Percentiles rank a stretch among this genome's conserved stretches.
phyloP scores from a whole-genome alignment of 345 rosid species.

The Lepidium aucheri region DNA sequence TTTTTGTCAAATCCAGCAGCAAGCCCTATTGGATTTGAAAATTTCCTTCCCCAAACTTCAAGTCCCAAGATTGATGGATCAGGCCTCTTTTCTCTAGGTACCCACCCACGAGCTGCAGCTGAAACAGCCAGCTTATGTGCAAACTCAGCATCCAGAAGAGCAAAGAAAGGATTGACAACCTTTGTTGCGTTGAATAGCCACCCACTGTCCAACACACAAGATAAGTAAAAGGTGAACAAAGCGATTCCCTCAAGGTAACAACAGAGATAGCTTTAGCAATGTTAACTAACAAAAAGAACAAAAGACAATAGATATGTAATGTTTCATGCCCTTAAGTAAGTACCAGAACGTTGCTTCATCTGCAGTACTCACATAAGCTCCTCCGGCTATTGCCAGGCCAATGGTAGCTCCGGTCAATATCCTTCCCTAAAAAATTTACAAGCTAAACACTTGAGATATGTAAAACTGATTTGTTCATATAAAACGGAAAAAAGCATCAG shows the following conservation, averaged over 20 bases:
- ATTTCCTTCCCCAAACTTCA: constrained; percentile 95
- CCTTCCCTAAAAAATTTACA: constrained; percentile 48
- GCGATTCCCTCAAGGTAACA: not conserved
- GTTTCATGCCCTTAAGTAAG: constrained; percentile 5
- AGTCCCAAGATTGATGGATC: constrained; percentile 70
- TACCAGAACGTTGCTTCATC: constrained; percentile 99
- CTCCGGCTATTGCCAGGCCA: constrained; percentile 62
- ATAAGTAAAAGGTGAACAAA: not conserved
- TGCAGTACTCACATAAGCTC: constrained; percentile 92
- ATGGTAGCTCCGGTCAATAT: constrained; percentile 75
- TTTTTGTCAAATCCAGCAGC: constrained; percentile 99
- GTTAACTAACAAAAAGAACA: not conserved
- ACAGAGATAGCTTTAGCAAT: not conserved
- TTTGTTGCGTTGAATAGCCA: constrained; percentile 93
- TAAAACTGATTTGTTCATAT: not conserved
- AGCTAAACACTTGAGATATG: not conserved
- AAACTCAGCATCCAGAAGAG: constrained; percentile 89
- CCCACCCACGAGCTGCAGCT: constrained; percentile 97
- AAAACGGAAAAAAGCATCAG: not conserved
- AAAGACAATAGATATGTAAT: not conserved
- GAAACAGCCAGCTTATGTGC: constrained; percentile 84
- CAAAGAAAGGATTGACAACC: constrained; percentile 89
- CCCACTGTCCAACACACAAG: constrained; percentile 49
- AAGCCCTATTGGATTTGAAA: constrained; percentile 91
- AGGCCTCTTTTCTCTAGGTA: constrained; percentile 91